phyloP scores from a whole-genome alignment of 148 eudicot genomes.

The Camellia japonica region DNA sequence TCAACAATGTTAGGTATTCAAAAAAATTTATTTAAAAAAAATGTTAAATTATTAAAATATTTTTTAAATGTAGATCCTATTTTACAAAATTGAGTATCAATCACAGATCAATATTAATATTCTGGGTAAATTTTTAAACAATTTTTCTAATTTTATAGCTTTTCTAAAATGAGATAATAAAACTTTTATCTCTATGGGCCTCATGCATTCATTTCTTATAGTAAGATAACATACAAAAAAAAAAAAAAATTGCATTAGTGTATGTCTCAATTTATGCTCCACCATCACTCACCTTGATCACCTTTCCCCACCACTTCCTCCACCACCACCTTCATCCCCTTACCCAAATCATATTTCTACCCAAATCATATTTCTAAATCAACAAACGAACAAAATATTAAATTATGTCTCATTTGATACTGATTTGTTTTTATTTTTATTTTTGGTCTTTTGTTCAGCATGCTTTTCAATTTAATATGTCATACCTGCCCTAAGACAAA shows the following conservation, averaged over 20 bases:
- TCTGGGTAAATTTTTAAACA: too few species aligned
- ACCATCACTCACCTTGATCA: background rate
- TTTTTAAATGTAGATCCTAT: too few species aligned
- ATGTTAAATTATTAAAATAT: too few species aligned
- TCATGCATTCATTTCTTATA: slow-evolving; percentile 18
- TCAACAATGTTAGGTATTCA: too few species aligned
- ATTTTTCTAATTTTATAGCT: too few species aligned
- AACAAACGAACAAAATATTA: background rate
- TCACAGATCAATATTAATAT: too few species aligned
- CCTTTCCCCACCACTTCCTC: background rate
- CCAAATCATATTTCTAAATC: background rate
- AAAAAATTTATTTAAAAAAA: too few species aligned
- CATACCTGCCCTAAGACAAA: background rate
- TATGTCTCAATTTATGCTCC: background rate
- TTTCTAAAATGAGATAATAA: background rate
- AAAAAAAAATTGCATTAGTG: background rate
- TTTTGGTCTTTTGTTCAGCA: background rate
- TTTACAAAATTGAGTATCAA: too few species aligned
- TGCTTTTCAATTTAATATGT: slow-evolving; percentile 7
- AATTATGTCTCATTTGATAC: background rate
- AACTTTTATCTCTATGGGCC: background rate
- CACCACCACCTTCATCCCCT: background rate
- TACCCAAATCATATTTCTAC: background rate
- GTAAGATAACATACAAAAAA: background rate
- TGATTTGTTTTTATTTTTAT: background rate